These are phyloP conservation scores for Marasmius tenuissimus DNA, from an alignment of 1,284 basidiomycete genomes.

Conservation along the genomic window DNA sequence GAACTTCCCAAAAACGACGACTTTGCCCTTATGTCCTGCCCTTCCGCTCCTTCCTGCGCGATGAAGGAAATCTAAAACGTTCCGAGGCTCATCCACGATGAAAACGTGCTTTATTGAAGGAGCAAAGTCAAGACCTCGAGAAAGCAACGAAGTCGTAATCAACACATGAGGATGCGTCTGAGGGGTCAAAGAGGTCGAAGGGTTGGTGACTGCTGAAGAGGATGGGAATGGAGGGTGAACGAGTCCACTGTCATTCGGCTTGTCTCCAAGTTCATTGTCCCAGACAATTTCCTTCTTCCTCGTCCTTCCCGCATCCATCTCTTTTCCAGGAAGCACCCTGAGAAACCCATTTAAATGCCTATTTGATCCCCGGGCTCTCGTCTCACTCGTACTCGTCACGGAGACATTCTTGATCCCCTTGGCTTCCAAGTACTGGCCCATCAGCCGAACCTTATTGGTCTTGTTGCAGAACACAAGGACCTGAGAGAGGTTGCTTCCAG, in stretches of 20 bases:
- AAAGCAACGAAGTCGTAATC: conserved; percentile 87
- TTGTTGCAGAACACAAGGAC: conserved; percentile 84
- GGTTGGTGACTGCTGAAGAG: neutral
- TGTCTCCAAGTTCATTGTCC: neutral
- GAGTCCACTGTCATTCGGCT: neutral
- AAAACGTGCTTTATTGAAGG: conserved; percentile 77
- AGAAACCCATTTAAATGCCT: conserved; percentile 75
- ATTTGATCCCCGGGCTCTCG: conserved; percentile 66
- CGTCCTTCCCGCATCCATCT: conserved; percentile 16
- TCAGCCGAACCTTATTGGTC: conserved; percentile 60
- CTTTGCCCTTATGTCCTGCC: conserved; percentile 64
- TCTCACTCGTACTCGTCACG: conserved; percentile 49
- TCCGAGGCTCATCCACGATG: conserved; percentile 81
- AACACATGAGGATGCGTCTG: conserved; percentile 61
- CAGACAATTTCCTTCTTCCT: conserved; percentile 5
- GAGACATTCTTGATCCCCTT: conserved; percentile 68
- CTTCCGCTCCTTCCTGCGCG: conserved; percentile 82
- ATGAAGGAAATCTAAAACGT: conserved; percentile 88
- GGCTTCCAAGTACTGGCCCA: conserved; percentile 56
- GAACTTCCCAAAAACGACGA: conserved; percentile 68
- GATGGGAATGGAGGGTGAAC: no score
- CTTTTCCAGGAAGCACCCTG: conserved; percentile 25
- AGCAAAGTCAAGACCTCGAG: conserved; percentile 87
- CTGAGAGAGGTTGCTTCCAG: conserved; percentile 43
- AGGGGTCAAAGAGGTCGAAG: conserved; percentile 3